A percentile compares a stretch with the other conserved stretches of the same genome.
phyloP scores from a whole-genome alignment of 495 filamentous ascomycete species.

The Aspergillus baeticus region DNA sequence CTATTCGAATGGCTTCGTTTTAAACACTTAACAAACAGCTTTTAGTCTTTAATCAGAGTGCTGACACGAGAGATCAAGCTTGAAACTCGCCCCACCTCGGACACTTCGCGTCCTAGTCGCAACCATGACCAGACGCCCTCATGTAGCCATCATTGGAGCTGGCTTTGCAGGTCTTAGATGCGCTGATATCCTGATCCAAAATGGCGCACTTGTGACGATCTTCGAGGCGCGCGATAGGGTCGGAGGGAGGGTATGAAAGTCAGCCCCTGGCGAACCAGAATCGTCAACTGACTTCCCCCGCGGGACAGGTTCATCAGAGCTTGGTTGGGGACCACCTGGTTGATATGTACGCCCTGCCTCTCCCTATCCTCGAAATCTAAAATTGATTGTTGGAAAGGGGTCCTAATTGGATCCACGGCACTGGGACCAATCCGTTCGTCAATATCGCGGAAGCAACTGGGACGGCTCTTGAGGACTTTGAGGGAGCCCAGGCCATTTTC shows the following conservation, averaged over 20 bases:
- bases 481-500: constrained; percentile 56
- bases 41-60: background rate
- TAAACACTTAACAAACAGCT: no score
- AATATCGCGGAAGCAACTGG: constrained; percentile 69
- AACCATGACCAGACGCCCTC: constrained; percentile 33
- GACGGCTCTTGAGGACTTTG: constrained; percentile 55
- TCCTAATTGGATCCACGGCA: constrained; percentile 95
- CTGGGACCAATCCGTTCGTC: constrained; percentile 78
- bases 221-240: constrained; percentile 81
- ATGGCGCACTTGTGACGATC: constrained; percentile 79
- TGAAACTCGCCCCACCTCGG: background rate
- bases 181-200: constrained; percentile 75
- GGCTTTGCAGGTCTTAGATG: constrained; percentile 86
- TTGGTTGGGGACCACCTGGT: constrained; percentile 39
- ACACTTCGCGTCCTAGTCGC: background rate
- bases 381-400: constrained; percentile 51
- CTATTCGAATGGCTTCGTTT: no score
- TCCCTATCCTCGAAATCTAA: background rate
- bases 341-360: constrained; percentile 36
- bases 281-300: background rate
- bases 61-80: background rate
- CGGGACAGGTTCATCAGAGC: constrained; percentile 37
- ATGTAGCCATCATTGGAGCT: constrained; percentile 78
- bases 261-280: background rate
- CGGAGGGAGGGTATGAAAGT: constrained; percentile 69